phyloP scores from a whole-genome alignment of 345 rosid genomes.

The Eutrema japonicum region DNA sequence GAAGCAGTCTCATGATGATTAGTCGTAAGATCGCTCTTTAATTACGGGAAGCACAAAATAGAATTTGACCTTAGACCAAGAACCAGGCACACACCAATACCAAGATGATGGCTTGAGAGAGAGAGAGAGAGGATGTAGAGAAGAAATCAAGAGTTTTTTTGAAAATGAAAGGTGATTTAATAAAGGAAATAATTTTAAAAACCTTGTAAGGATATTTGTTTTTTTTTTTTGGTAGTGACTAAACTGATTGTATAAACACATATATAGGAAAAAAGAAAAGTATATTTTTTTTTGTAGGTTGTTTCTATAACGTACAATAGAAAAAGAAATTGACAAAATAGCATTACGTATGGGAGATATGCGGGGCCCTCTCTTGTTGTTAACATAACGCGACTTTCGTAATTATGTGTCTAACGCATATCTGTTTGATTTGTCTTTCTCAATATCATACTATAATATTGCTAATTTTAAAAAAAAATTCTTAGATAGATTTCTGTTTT shows the following conservation, averaged over 20 bases:
- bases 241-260: neutral
- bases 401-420: constrained; percentile 12
- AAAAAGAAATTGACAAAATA: constrained; percentile 29
- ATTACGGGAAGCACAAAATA: constrained; percentile 18
- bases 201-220: neutral
- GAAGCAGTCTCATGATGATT: constrained; percentile 62
- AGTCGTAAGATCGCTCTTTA: constrained; percentile 29
- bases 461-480: neutral
- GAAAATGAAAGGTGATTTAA: constrained; percentile 28
- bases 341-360: constrained; percentile 4
- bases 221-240: neutral
- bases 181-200: neutral
- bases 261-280: neutral
- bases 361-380: constrained; percentile 26
- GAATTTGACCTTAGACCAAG: constrained; percentile 34
- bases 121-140: constrained; percentile 15
- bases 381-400: constrained; percentile 3
- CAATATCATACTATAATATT: neutral
- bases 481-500: neutral
- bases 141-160: constrained; percentile 1
- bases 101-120: constrained; percentile 36
- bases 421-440: neutral
- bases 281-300: constrained; percentile 1
- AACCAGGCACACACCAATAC: constrained; percentile 19
- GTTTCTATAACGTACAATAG: constrained; percentile 19